A percentile compares a stretch with the other conserved stretches of the same genome.
These are phyloP conservation scores for Paracamarosporium sp. DNA, from an alignment of 2,329 filamentous ascomycete genomes.

Conservation along the genomic window DNA sequence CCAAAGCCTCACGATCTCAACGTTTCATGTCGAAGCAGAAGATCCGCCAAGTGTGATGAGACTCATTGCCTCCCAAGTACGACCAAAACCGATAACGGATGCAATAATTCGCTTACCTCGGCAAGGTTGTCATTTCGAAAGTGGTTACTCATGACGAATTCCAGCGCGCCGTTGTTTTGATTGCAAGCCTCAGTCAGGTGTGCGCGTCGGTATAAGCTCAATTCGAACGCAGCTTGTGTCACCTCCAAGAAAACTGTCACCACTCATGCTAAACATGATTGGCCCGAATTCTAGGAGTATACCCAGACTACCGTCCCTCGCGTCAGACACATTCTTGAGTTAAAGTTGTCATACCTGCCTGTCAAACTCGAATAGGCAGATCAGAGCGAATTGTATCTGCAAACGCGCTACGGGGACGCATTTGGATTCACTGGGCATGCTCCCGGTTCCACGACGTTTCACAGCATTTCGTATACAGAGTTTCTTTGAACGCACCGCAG, in stretches of 20 bases:
- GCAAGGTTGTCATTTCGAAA: background rate
- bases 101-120: too few species aligned
- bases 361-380: background rate
- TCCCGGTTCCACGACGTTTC: background rate
- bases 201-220: background rate
- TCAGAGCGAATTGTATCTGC: background rate
- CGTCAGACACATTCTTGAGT: background rate
- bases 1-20: background rate
- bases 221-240: background rate
- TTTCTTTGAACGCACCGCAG: background rate
- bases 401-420: background rate
- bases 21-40: background rate
- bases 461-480: constrained; percentile 3
- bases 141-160: background rate
- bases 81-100: background rate
- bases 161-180: background rate
- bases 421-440: constrained; percentile 4
- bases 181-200: background rate
- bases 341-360: constrained; percentile 4
- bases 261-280: background rate
- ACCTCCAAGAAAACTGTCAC: background rate
- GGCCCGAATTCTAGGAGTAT: background rate
- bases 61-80: background rate
- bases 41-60: background rate
- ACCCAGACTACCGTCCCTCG: background rate